Base-by-base conservation (phyloP, 2,329 filamentous ascomycete species). In the Apiospora hydei region DNA sequence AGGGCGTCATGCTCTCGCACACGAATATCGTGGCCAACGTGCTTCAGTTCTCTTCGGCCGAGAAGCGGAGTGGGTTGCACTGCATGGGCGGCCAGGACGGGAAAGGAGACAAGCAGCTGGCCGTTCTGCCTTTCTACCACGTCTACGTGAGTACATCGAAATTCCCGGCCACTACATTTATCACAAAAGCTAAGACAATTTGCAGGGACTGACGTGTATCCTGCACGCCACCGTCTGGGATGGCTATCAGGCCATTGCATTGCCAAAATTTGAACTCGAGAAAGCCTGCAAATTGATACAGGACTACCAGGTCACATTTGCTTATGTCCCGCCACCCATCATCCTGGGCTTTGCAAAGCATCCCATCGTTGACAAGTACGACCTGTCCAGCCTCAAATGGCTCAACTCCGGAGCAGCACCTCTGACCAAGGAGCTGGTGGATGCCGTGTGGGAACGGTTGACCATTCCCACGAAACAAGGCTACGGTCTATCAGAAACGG, bases 341-440 rank as follows among this genome's bases (percentile, higher is more conserved):
- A 88, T 97, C 1, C 87, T 98, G 11, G 88, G 92, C 0, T 88
- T 98, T 1, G 89, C 92, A 75, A 98, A 98, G 81, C 89, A 93
- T 76, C 94, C 95, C 0, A 79, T 90, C 3, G 91, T 98, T 10
- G 88, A 89, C 70, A 93, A 94, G 74, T 98, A 97, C 83, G 90
- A 98, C 81, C 86, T 98, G 57, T 91, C 89, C 21, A 91, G 88
- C 5, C 79, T 98, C 34, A 92, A 93, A 66, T 95, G 95, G 89
- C 86, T 98, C 85, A 96, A 95, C 82, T 95, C 90, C 0, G 96
- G 94, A 34, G 96, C 95, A 0, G 95, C 96, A 0, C 96, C 96
- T 0, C 85, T 98, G 53, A 96, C 94, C 0, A 85, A 86, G 44
- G 94, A 98, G 74, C 88, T 98, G 2, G 93, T 96, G 0, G 90